Conservation (phyloP, 306 rosid species). For the Notholithocarpus densiflorus region DNA sequence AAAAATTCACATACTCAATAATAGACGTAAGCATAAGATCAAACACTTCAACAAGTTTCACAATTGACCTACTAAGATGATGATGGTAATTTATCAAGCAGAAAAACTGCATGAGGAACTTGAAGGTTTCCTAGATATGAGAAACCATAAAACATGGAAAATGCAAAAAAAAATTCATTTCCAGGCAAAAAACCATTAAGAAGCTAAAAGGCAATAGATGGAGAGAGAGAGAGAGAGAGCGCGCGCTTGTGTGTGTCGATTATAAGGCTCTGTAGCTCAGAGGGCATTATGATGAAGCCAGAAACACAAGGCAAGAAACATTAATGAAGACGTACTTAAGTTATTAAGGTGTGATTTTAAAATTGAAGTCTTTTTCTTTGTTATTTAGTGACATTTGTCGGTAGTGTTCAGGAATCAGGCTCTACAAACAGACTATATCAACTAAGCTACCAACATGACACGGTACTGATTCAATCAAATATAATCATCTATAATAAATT, state of each 20-base stretch:
- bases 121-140: background rate
- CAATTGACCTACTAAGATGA: background rate
- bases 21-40: background rate
- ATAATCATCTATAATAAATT: no score
- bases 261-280: background rate
- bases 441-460: no score
- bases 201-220: background rate
- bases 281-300: background rate
- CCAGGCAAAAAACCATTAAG: background rate
- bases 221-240: background rate
- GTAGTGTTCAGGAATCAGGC: no score
- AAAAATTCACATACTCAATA: background rate
- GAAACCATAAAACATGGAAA: background rate
- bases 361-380: no score
- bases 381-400: no score
- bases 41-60: background rate
- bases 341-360: no score
- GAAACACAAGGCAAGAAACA: background rate
- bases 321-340: background rate
- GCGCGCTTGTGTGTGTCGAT: background rate
- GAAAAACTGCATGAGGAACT: background rate
- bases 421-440: no score
- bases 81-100: background rate
- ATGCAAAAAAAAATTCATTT: background rate
- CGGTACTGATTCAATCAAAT: no score